A percentile compares a stretch with the other conserved stretches of the same genome.
These are phyloP conservation scores for Aquilaria agallochum DNA, from an alignment of 441 rosid species.

Conservation along the genomic window DNA sequence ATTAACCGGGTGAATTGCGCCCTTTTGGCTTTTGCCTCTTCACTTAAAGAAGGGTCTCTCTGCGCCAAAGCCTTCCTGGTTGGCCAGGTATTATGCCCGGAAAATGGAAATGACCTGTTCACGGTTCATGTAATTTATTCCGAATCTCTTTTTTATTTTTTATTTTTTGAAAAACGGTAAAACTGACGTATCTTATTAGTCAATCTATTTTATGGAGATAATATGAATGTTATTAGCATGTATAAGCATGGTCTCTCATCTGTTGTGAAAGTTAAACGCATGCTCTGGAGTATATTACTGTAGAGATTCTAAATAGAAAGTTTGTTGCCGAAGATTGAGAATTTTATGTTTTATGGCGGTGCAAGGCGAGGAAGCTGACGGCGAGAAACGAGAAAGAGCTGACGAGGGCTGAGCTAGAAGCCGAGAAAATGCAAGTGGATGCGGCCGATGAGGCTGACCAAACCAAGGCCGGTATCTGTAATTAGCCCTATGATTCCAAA, in stretches of 20 bases:
- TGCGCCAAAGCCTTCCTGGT: constrained; percentile 31
- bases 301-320: no score
- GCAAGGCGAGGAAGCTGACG: constrained; percentile 9
- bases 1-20: no score
- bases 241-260: no score
- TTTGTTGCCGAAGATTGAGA: background rate
- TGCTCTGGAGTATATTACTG: no score
- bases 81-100: constrained; percentile 14
- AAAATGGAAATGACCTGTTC: no score
- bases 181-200: background rate
- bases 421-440: constrained; percentile 14
- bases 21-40: constrained; percentile 23
- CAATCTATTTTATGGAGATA: no score
- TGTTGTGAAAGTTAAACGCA: no score
- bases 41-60: constrained; percentile 34
- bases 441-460: constrained; percentile 14
- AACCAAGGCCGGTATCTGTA: constrained; percentile 1
- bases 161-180: background rate
- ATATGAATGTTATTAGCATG: no score
- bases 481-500: no score
- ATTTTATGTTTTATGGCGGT: background rate
- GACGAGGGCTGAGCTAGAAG: constrained; percentile 7
- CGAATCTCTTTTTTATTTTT: background rate
- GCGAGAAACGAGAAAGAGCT: constrained; percentile 15
- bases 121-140: background rate